Evolutionary conservation across 371 early-diverging fungal species (phyloP).

Genomic region (Batkoa obscura): DNA sequence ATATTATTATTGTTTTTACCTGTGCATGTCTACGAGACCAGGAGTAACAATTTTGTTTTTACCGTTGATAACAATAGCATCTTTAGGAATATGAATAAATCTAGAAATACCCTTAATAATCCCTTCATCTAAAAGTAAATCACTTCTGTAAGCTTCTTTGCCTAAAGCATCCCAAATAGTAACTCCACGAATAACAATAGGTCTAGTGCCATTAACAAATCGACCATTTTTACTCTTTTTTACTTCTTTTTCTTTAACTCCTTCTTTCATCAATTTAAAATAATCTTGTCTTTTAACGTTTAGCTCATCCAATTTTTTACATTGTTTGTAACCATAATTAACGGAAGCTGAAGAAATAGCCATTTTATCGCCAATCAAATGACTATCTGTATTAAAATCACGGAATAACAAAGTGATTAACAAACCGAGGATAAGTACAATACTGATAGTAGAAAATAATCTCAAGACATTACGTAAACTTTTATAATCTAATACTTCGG

Average conservation of each 20-base stretch:
- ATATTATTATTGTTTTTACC: conserved; percentile 15
- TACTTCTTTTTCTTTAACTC: no score
- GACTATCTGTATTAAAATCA: no score
- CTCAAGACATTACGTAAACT: not conserved
- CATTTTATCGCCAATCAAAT: no score
- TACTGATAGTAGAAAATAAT: not conserved
- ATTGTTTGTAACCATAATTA: no score
- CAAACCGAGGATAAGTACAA: not conserved
- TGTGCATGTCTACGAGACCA: conserved; percentile 67
- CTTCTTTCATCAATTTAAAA: no score
- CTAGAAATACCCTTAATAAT: conserved; percentile 25
- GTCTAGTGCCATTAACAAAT: not conserved
- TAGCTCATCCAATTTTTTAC: no score
- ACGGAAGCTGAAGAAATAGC: no score
- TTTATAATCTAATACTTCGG: not conserved
- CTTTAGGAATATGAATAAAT: conserved; percentile 12
- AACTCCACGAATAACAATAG: not conserved
- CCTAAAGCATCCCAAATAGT: conserved; percentile 24
- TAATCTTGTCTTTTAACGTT: no score
- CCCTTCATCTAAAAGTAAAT: conserved; percentile 32
- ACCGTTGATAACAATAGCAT: conserved; percentile 32
- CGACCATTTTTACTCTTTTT: not conserved
- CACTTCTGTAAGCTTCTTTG: conserved; percentile 15
- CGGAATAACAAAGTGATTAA: not conserved
- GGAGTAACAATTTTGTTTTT: conserved; percentile 52